Conservation (phyloP, 495 filamentous ascomycete species). For the Podospora australis region DNA sequence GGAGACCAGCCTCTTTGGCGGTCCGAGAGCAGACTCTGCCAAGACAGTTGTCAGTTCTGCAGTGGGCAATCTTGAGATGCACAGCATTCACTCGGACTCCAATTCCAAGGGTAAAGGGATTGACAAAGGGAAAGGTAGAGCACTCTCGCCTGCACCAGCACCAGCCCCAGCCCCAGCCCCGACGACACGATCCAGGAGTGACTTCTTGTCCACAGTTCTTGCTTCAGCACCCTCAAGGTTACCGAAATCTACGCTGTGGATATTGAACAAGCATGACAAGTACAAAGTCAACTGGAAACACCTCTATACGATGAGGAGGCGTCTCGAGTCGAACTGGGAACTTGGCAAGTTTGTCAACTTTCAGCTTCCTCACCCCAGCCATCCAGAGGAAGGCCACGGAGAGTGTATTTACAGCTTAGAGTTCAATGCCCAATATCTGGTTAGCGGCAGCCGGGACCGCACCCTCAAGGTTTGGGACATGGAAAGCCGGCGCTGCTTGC, state of each 20-base stretch:
- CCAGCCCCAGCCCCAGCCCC: background rate
- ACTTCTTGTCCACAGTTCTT: constrained; percentile 6
- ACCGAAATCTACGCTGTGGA: constrained; percentile 35
- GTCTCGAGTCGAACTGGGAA: constrained; percentile 88
- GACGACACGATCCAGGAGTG: background rate
- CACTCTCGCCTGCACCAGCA: background rate
- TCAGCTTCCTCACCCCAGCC: constrained; percentile 76
- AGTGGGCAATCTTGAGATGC: constrained; percentile 15
- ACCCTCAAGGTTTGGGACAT: constrained; percentile 89
- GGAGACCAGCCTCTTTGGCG: constrained; percentile 32
- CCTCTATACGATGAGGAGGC: constrained; percentile 78
- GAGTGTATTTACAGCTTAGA: constrained; percentile 97
- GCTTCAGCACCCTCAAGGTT: constrained; percentile 16
- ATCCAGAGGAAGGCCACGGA: constrained; percentile 74
- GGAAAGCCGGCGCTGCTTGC: constrained; percentile 66
- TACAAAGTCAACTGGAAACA: constrained; percentile 73
- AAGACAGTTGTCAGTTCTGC: constrained; percentile 11
- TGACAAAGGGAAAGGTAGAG: constrained; percentile 32
- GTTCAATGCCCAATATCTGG: constrained; percentile 75
- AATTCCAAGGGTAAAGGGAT: constrained; percentile 8
- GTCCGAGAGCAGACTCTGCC: constrained; percentile 9
- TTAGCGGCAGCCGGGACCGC: constrained; percentile 86
- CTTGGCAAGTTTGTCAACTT: constrained; percentile 76
- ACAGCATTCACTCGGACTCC: constrained; percentile 8
- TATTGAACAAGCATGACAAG: constrained; percentile 33